These are phyloP conservation scores for Parastagonospora avenae DNA, from an alignment of 2,329 filamentous ascomycete genomes.

Conservation along the genomic window DNA sequence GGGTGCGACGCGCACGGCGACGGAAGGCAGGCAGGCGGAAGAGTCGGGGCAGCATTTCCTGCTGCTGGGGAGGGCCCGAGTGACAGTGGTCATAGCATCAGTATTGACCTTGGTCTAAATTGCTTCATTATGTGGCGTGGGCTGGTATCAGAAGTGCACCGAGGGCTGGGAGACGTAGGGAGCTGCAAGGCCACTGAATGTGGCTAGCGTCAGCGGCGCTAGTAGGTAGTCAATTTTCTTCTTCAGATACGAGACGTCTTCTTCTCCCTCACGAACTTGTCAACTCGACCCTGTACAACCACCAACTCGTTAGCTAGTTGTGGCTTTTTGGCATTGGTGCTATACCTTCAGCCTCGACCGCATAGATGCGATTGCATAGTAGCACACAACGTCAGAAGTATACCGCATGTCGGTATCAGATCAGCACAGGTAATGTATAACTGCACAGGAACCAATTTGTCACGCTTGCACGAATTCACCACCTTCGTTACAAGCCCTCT, in stretches of 20 bases:
- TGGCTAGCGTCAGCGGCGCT: background rate
- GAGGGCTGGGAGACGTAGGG: background rate
- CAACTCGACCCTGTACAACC: background rate
- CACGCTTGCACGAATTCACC: conserved; percentile 46
- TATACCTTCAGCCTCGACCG: no score
- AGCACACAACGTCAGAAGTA: no score
- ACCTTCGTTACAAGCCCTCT: conserved; percentile 47
- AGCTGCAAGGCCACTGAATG: background rate
- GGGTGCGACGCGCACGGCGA: conserved; percentile 43
- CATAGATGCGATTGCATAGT: no score
- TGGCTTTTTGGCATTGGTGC: no score
- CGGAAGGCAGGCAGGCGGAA: conserved; percentile 44
- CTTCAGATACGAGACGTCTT: background rate
- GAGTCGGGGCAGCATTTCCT: conserved; percentile 32
- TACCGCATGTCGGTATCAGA: background rate
- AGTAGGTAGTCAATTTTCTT: background rate
- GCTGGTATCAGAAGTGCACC: background rate
- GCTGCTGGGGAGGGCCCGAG: background rate
- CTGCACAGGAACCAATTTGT: conserved; percentile 46
- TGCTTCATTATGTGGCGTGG: background rate
- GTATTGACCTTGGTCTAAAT: no score
- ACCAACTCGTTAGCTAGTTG: no score
- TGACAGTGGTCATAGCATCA: background rate
- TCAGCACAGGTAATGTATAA: background rate
- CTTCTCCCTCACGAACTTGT: background rate